Evolutionary conservation across 768 basidiomycete genomes (phyloP).

Genomic region (Serendipita sp.): DNA sequence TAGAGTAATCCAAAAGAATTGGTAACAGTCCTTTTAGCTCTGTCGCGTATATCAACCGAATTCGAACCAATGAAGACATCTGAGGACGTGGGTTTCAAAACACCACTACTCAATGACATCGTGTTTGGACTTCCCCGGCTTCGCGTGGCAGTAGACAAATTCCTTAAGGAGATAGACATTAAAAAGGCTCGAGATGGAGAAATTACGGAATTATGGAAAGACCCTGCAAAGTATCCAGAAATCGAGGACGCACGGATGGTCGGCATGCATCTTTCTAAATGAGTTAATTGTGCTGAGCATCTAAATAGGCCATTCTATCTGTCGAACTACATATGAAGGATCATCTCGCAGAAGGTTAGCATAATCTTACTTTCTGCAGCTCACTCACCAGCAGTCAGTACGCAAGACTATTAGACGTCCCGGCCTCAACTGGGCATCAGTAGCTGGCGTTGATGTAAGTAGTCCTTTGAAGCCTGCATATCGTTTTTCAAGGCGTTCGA

Average conservation of each 20-base stretch:
- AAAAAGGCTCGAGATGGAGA: conserved; percentile 48
- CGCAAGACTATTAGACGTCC: conserved; percentile 59
- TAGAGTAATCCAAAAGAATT: conserved; percentile 79
- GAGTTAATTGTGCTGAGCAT: conserved; percentile 6
- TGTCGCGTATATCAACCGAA: conserved; percentile 49
- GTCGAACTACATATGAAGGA: conserved; percentile 57
- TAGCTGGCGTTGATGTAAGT: conserved; percentile 54
- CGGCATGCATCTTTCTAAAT: conserved; percentile 14
- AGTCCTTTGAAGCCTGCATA: background rate
- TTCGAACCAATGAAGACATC: conserved; percentile 35
- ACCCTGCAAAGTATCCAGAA: conserved; percentile 33
- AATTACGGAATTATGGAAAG: conserved; percentile 56
- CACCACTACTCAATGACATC: conserved; percentile 52
- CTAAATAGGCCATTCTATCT: conserved; percentile 41
- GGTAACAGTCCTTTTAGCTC: conserved; percentile 53
- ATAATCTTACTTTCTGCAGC: background rate
- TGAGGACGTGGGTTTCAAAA: conserved; percentile 41
- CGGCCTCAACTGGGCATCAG: conserved; percentile 49
- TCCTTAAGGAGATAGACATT: conserved; percentile 42
- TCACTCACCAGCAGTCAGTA: conserved; percentile 26
- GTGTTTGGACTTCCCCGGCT: conserved; percentile 53
- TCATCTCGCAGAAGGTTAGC: conserved; percentile 51
- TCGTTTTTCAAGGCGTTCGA: background rate
- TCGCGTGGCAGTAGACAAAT: conserved; percentile 32
- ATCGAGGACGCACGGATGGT: conserved; percentile 50